Evolutionary conservation across 192 early-diverging fungal genomes (phyloP).

Genomic region (Coemansia biformis): DNA sequence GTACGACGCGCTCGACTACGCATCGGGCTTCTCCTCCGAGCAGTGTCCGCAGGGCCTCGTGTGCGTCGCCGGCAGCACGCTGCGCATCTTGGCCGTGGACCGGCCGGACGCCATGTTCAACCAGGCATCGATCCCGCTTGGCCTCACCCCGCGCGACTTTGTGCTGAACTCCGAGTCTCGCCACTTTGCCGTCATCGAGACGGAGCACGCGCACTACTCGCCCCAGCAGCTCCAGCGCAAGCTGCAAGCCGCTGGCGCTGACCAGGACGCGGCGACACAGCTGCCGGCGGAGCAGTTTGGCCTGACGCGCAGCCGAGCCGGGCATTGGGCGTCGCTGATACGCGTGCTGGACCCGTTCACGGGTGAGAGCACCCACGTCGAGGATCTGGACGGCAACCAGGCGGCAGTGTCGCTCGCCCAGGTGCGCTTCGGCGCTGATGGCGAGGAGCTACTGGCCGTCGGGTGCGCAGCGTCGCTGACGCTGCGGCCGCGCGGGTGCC

Average conservation of each 20-base stretch:
- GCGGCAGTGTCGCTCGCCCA: slow-evolving; percentile 74
- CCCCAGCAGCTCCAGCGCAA: background rate
- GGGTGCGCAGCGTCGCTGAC: slow-evolving; percentile 72
- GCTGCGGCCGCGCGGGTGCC: slow-evolving; percentile 62
- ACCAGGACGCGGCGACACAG: slow-evolving; percentile 18
- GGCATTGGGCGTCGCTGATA: slow-evolving; percentile 85
- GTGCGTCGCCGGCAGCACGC: slow-evolving; percentile 74
- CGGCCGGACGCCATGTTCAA: slow-evolving; percentile 78
- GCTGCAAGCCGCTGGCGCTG: background rate
- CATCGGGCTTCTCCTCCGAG: slow-evolving; percentile 73
- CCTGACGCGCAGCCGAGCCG: slow-evolving; percentile 57
- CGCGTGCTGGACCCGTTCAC: slow-evolving; percentile 74
- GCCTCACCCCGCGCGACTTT: slow-evolving; percentile 83
- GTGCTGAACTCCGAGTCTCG: slow-evolving; percentile 65
- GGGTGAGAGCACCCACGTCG: slow-evolving; percentile 59
- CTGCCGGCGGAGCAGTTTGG: slow-evolving; percentile 78
- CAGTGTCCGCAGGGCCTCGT: slow-evolving; percentile 88
- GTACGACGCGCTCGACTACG: slow-evolving; percentile 82
- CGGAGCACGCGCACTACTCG: slow-evolving; percentile 59
- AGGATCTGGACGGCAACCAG: slow-evolving; percentile 80
- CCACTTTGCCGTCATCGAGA: slow-evolving; percentile 85
- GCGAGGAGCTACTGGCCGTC: slow-evolving; percentile 71
- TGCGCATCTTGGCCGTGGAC: slow-evolving; percentile 84
- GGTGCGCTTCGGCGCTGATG: slow-evolving; percentile 54
- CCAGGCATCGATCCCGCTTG: slow-evolving; percentile 75